Base-by-base conservation (phyloP, 352 stramenopile genomes). In the Globisporangium yorkense region DNA sequence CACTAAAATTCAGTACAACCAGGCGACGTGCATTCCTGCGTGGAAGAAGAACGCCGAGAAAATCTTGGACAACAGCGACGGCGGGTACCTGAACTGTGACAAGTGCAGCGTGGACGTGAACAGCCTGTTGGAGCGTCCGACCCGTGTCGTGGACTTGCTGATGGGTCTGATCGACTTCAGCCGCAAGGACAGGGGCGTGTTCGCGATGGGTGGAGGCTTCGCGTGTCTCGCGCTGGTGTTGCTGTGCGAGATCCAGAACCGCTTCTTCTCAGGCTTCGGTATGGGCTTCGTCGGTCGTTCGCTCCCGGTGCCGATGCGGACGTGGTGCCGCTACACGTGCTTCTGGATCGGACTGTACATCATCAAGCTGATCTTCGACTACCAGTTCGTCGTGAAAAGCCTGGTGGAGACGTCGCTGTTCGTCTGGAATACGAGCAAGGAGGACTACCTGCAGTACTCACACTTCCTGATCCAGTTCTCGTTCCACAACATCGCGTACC, bases 401-500 rank as follows among this genome's bases (percentile, higher is more conserved):
- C 61, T 94, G n/a, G 82, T 94, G 16, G 84, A 94, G 57, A 91
- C 84, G 16, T 87, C 84, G 24, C 62, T 94, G 41, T 92, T 94
- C 53, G 92, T 94, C 49, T 94, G 84, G 84, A 87, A 89, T n/a
- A n/a, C n/a, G n/a, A n/a, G n/a, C n/a, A n/a, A n/a, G n/a, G n/a
- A n/a, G n/a, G n/a, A n/a, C n/a, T n/a, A n/a, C n/a, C n/a, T n/a
- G n/a, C n/a, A n/a, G n/a, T n/a, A n/a, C n/a, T n/a, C n/a, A n/a
- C n/a, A n/a, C n/a, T n/a, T n/a, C n/a, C n/a, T n/a, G n/a, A n/a
- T n/a, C n/a, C n/a, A n/a, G n/a, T n/a, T n/a, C n/a, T n/a, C 72
- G 46, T 90, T 88, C 61, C 83, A 92, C 80, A 92, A 94, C 76
- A 83, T 94, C 56, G 53, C 86, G 24, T 94, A 91, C 66, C 82